These are phyloP conservation scores for Salmacisia buchloeana DNA, from an alignment of 1,284 basidiomycete species.

Conservation along the genomic window DNA sequence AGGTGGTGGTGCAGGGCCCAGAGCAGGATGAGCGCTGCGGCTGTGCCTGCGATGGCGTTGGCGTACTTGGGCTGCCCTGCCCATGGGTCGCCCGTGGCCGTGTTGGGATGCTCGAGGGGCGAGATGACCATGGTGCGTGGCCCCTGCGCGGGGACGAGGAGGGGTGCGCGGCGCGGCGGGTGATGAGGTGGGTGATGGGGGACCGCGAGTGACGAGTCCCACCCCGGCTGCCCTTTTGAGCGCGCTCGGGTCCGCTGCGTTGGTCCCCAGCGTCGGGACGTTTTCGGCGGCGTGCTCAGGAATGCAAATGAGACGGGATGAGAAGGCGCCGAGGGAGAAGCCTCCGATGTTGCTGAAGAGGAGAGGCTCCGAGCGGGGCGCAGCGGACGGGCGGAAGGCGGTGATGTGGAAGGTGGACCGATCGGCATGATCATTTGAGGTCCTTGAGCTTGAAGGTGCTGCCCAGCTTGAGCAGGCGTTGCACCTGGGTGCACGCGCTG, in stretches of 20 bases:
- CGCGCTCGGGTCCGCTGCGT: too few species aligned
- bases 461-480: not conserved
- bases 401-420: too few species aligned
- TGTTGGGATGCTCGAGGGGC: slow-evolving; percentile 13
- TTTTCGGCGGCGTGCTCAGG: too few species aligned
- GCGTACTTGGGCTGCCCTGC: slow-evolving; percentile 26
- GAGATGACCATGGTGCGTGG: not conserved
- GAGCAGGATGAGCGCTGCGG: slow-evolving; percentile 21
- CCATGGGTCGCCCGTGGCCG: slow-evolving; percentile 26
- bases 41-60: slow-evolving; percentile 19
- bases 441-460: slow-evolving; percentile 6
- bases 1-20: slow-evolving; percentile 8
- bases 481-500: not conserved
- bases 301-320: too few species aligned
- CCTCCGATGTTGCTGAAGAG: too few species aligned
- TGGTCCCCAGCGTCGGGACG: too few species aligned
- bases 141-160: not conserved
- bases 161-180: not conserved
- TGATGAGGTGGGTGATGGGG: not conserved
- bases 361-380: not conserved
- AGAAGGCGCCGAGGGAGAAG: too few species aligned
- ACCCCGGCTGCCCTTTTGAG: too few species aligned
- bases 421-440: not conserved
- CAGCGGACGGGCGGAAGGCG: not conserved
- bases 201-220: too few species aligned